phyloP scores from a whole-genome alignment of 768 basidiomycete species.

The Phlebiopsis flavidoalba region DNA sequence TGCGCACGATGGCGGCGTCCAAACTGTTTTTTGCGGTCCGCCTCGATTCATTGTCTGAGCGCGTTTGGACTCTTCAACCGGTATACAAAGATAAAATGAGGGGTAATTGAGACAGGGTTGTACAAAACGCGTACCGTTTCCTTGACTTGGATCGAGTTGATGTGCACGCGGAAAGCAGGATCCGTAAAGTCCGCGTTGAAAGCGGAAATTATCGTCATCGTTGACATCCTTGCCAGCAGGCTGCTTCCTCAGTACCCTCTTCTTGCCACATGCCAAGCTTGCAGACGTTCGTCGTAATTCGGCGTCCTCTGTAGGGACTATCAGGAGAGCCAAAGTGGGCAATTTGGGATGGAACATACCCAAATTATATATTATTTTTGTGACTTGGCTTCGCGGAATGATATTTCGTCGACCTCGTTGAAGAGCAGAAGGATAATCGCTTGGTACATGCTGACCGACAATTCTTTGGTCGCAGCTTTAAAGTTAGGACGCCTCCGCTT shows the following conservation, averaged over 20 bases:
- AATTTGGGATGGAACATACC: conserved; percentile 35
- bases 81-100: conserved; percentile 24
- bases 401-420: conserved; percentile 58
- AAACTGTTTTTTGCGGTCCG: conserved; percentile 81
- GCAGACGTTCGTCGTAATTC: conserved; percentile 82
- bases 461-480: conserved; percentile 66
- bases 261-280: conserved; percentile 92
- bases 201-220: conserved; percentile 70
- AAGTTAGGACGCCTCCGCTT: conserved; percentile 73
- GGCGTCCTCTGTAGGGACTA: conserved; percentile 44
- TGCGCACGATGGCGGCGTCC: conserved; percentile 93
- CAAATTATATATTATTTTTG: conserved; percentile 65
- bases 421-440: conserved; percentile 83
- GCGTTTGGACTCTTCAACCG: conserved; percentile 80
- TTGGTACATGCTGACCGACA: conserved; percentile 89
- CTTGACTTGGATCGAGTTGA: conserved; percentile 94
- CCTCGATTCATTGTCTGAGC: conserved; percentile 83
- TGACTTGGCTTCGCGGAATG: conserved; percentile 62
- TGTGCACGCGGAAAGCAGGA: conserved; percentile 73
- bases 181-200: conserved; percentile 84
- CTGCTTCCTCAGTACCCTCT: conserved; percentile 78
- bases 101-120: background rate
- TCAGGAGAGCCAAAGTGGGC: background rate
- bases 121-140: conserved; percentile 59
- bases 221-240: conserved; percentile 76